Evolutionary conservation across 768 basidiomycete species (phyloP), one percentile per base, ranked within the genome.

Genomic region (Leccinum variicolor): DNA sequence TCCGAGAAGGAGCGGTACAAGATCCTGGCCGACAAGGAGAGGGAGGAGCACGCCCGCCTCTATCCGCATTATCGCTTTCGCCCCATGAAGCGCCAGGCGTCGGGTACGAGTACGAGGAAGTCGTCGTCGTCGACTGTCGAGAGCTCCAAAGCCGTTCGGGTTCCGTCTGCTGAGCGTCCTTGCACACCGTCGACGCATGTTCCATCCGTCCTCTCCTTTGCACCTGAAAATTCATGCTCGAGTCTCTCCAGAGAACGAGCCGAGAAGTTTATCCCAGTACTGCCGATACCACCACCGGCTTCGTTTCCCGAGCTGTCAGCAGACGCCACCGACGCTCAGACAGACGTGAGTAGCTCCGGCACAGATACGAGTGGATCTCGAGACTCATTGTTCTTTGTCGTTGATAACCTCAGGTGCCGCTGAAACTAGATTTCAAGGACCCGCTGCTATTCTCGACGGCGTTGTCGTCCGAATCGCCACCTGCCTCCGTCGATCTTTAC

Each of bases 51-150:
- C 56, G 78, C 79, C 9, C 74, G 76, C 14, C 68, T 74, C 52
- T 75, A 89, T 61, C 88, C 88, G 0, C 71, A 82, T 61, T 90
- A 89, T 69, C 80, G 80, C 50, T 90, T 83, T 67, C 76, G 80
- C 19, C 88, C 88, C 11, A 69, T 75, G 72, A 80, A 79, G 66
- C 74, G 75, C 36, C 68, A 64, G 41, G 51, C 52, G 0, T 71
- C 60, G 9, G 59, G 50, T 31, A 13, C 31, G 7, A 36, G 7
- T 17, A 36, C 34, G 34, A 36, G 7, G 66, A 66, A 56, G 62
- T 60, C 56, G 36, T 31, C 56, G 19, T 57, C 59, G n/a, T 21
- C 13, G 36, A 39, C 17, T 41, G 17, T 49, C 33, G 64, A 69
- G 59, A 51, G 64, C 60, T 52, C 60, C 3, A 36, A 47, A 7